Base-by-base conservation (phyloP, 441 rosid species). In the Adansonia madagascariensis region DNA sequence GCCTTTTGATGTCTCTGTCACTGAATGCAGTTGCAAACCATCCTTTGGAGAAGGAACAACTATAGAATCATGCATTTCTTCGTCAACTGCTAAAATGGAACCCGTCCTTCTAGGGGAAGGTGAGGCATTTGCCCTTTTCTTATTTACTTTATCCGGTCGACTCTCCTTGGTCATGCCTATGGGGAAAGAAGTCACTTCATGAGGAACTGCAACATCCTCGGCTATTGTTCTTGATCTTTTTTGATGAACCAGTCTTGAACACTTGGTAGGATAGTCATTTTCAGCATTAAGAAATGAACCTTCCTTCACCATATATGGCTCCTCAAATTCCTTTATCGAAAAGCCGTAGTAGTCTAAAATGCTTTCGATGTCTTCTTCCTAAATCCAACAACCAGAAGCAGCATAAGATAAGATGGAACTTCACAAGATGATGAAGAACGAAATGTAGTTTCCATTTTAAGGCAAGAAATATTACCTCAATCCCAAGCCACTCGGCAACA, bases 271-370 rank as follows among this genome's bases (percentile, higher is more conserved):
- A 76, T 86, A 94, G 80, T 92, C 99, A 80, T 75, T 84, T 63
- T 91, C 99, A 75, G 77, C 86, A 84, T 91, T 86, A 84, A 92
- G 90, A 82, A 94, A 90, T 10, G 87, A 87, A 59, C 98, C 98
- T 65, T 91, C 92, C 88, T 96, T 96, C 82, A 94, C 98, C 95
- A 94, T 86, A 78, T 94, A 94, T 76, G 90, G 95, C 89, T 92
- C 98, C 85, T 94, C 92, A 84, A 85, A 96, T 75, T 87, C 96
- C 87, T 85, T 96, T 74, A 91, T 79, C 44, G 74, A 78, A 86
- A 94, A 94, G 17, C 97, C 98, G 82, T 96, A 92, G 82, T 91
- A 88, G 66, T 89, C 90, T 82, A 94, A 78, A 57, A 92, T 80
- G 77, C 83, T 81, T 80, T 87, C 92, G 49, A 91, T 83, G 83